Evolutionary conservation across 768 basidiomycete species (phyloP).

Genomic region (Mycena galopus): DNA sequence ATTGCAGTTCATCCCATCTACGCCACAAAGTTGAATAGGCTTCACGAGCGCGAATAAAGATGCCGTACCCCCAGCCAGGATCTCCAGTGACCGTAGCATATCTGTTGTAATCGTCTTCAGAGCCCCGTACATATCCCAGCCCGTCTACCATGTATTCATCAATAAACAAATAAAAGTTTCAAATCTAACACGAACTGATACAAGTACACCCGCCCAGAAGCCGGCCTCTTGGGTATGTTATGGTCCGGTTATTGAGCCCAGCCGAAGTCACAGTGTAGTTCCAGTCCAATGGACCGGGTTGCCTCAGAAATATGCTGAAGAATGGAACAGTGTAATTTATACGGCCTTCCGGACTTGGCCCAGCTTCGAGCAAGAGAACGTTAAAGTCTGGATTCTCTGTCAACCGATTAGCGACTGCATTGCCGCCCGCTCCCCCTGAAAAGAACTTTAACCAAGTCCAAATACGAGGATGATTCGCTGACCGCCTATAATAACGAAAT

Average conservation of each 20-base stretch:
- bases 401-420: slow-evolving; percentile 21
- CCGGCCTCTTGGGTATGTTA: slow-evolving; percentile 15
- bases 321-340: slow-evolving; percentile 21
- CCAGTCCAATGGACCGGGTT: slow-evolving; percentile 23
- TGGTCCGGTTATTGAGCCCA: slow-evolving; percentile 7
- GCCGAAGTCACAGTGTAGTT: slow-evolving; percentile 18
- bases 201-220: slow-evolving; percentile 11
- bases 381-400: slow-evolving; percentile 10
- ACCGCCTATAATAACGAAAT: slow-evolving; percentile 10
- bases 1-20: slow-evolving; percentile 1
- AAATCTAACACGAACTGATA: slow-evolving; percentile 31
- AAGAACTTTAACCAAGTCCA: not conserved
- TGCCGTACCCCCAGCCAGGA: slow-evolving; percentile 45
- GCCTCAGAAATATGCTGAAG: slow-evolving; percentile 3
- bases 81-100: slow-evolving; percentile 46
- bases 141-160: slow-evolving; percentile 30
- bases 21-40: not conserved
- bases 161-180: not conserved
- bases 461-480: not conserved
- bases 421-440: slow-evolving; percentile 16
- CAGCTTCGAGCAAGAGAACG: slow-evolving; percentile 20
- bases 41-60: not conserved
- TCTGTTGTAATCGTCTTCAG: slow-evolving; percentile 46
- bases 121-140: slow-evolving; percentile 44
- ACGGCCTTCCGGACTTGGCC: slow-evolving; percentile 12